These are phyloP conservation scores for Kodamaea fungicola DNA, from an alignment of 1,139 yeast species.

Conservation along the genomic window DNA sequence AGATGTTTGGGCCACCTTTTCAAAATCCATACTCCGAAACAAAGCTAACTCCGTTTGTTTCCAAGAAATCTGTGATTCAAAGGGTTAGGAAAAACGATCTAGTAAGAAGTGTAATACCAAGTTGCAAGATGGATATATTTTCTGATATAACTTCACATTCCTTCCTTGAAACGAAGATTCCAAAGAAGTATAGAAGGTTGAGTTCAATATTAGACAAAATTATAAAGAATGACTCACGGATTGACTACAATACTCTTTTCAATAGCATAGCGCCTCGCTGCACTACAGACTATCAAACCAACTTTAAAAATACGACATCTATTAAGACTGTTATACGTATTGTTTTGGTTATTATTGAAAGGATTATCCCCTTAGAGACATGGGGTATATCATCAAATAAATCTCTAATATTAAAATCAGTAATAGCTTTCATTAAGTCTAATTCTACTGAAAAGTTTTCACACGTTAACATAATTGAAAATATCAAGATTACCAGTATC, in stretches of 20 bases:
- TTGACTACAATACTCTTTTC: conserved; percentile 24
- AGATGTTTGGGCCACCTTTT: conserved; percentile 4
- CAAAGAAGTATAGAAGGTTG: conserved; percentile 21
- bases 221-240: conserved; percentile 21
- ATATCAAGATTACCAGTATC: conserved; percentile 37
- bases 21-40: background rate
- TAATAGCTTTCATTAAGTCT: conserved; percentile 39
- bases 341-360: conserved; percentile 38
- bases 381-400: conserved; percentile 59
- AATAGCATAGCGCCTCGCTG: conserved; percentile 17
- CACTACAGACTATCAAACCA: conserved; percentile 6
- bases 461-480: conserved; percentile 20
- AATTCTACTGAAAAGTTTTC: conserved; percentile 29
- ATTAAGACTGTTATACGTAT: conserved; percentile 34
- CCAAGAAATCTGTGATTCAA: background rate
- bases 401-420: conserved; percentile 28
- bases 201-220: conserved; percentile 14
- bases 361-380: conserved; percentile 47
- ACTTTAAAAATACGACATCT: conserved; percentile 22
- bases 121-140: background rate
- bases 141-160: background rate
- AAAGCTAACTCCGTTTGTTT: background rate
- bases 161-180: conserved; percentile 10
- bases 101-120: background rate
- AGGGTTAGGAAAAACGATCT: background rate